These are phyloP conservation scores for Mayamaea pseudoterrestris DNA, from an alignment of 108 stramenopile genomes.

Conservation along the genomic window DNA sequence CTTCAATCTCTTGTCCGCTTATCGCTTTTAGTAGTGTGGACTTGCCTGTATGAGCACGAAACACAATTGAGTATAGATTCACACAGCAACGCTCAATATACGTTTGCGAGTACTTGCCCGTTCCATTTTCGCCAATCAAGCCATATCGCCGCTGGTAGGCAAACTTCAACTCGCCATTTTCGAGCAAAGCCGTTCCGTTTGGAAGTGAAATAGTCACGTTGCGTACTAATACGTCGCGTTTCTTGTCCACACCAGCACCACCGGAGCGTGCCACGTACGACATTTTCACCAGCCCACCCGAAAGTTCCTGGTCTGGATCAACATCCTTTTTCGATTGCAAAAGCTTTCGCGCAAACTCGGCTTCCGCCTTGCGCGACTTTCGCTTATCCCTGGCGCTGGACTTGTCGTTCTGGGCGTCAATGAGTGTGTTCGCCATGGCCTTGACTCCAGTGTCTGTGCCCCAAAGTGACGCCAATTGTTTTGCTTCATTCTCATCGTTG, in stretches of 20 bases:
- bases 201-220: constrained; percentile 70
- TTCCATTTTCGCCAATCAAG: constrained; percentile 86
- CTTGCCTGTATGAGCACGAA: constrained; percentile 35
- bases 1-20: constrained; percentile 76
- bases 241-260: constrained; percentile 60
- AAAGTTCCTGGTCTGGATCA: constrained; percentile 36
- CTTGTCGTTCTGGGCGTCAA: constrained; percentile 46
- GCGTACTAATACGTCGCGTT: constrained; percentile 73
- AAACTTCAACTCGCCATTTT: constrained; percentile 84
- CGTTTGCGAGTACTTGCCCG: constrained; percentile 19
- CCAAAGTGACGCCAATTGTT: constrained; percentile 51
- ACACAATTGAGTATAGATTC: background rate
- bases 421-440: constrained; percentile 54
- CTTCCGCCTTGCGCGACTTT: constrained; percentile 57
- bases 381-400: constrained; percentile 65
- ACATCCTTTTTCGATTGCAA: constrained; percentile 26
- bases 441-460: constrained; percentile 47
- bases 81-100: constrained; percentile 9
- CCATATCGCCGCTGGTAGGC: constrained; percentile 88
- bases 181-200: constrained; percentile 82
- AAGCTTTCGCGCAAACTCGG: constrained; percentile 51
- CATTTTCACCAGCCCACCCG: constrained; percentile 44
- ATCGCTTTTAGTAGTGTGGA: constrained; percentile 92
- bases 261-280: constrained; percentile 24
- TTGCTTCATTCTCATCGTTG: constrained; percentile 29